Evolutionary conservation across 2,329 filamentous ascomycete genomes (phyloP), one percentile per base, ranked within the genome.

Genomic region (Fusarium sterilihyphosum): DNA sequence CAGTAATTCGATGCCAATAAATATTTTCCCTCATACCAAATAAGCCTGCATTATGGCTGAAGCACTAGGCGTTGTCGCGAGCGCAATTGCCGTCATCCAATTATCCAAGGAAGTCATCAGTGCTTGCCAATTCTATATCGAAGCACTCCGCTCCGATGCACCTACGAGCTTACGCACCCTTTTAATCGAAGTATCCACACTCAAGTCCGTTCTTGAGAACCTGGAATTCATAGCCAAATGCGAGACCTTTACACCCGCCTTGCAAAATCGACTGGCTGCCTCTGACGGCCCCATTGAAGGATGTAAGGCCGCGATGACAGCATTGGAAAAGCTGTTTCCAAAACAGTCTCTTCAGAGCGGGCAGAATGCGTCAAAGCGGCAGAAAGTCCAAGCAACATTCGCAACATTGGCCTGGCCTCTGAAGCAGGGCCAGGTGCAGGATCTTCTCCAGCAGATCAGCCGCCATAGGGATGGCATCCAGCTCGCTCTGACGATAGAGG

Each of bases 401-500:
- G 16, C 47, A 7, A 33, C 16, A 4, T 20, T 52, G 12, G 53
- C 53, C 11, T 56, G 53, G 53, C 53, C 53, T 33, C 2, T 56
- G 2, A 56, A 56, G 16, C 37, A 56, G 16, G 53, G 53, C 11
- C 53, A 38, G 16, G 26, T 56, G 0, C 26, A 56, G 20, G 37
- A 56, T 1, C 53, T 56, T 20, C 37, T 56, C 1, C 20, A 33
- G 6, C 17, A 26, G 13, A 24, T 52, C 6, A 24, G 22, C 26
- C 20, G 24, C 1, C 14, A 59, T 2, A 59, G 2, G 1, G 5
- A 22, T 3, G 20, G 11, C 0, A 31, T 49, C 1, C 18, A 59
- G 22, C 37, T 56, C 3, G 53, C 22, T 1, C 5, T 56, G 11
- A 56, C 53, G 12, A 31, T 20, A 31, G 53, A 56, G 18, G 53